phyloP scores from a whole-genome alignment of 495 filamentous ascomycete genomes.

The Aspergillus funiculosus region DNA sequence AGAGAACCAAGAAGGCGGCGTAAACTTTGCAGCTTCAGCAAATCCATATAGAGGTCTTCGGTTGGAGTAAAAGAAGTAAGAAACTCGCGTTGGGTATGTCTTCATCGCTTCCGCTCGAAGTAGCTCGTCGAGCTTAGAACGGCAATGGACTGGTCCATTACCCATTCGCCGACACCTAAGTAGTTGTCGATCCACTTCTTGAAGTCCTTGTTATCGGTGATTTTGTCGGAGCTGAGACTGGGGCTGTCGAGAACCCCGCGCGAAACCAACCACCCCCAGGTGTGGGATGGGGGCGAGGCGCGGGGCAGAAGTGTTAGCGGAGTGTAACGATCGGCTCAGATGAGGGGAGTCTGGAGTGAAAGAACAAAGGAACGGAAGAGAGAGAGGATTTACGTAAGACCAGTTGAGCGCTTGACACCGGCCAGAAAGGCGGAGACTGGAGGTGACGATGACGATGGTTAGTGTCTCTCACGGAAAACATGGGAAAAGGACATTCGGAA shows the following conservation, averaged over 20 bases:
- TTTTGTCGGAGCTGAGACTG: constrained; percentile 82
- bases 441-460: constrained; percentile 18
- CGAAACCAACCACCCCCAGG: constrained; percentile 12
- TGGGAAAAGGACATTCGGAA: neutral
- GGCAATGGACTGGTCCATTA: constrained; percentile 95
- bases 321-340: too few relatives aligned
- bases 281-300: constrained; percentile 30
- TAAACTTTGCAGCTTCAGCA: too few relatives aligned
- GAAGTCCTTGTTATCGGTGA: constrained; percentile 78
- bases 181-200: constrained; percentile 93
- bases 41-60: too few relatives aligned
- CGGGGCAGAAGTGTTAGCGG: constrained; percentile 33
- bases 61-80: too few relatives aligned
- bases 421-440: constrained; percentile 92
- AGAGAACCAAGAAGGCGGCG: too few relatives aligned
- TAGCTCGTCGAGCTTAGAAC: constrained; percentile 78
- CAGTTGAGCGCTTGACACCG: constrained; percentile 92
- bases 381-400: constrained; percentile 76
- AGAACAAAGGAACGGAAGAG: constrained; percentile 1
- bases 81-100: too few relatives aligned
- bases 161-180: constrained; percentile 91
- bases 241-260: constrained; percentile 50
- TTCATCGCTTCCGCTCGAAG: constrained; percentile 82
- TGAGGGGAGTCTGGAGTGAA: neutral
- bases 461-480: constrained; percentile 1